phyloP scores from a whole-genome alignment of 2,329 filamentous ascomycete genomes.

The Rhinocladiella mackenziei region DNA sequence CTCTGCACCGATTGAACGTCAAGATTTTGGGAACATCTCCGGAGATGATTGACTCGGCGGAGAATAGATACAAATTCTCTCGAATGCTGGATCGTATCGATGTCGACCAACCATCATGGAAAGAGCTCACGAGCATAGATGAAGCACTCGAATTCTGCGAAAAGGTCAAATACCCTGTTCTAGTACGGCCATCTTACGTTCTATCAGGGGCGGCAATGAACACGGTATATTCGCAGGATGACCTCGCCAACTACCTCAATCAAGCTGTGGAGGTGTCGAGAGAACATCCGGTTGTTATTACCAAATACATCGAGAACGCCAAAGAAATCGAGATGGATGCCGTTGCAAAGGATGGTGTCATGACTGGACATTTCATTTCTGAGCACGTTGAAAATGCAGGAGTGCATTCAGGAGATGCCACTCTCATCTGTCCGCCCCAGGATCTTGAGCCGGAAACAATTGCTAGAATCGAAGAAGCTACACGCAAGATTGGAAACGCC shows the following conservation, averaged over 20 bases:
- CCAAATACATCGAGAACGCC: constrained; percentile 98
- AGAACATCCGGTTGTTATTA: constrained; percentile 96
- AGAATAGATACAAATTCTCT: constrained; percentile 98
- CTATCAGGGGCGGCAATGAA: constrained; percentile 98
- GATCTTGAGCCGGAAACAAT: constrained; percentile 88
- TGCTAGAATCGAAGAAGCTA: constrained; percentile 86
- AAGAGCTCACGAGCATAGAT: constrained; percentile 90
- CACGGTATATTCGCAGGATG: constrained; percentile 94
- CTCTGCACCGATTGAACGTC: constrained; percentile 80
- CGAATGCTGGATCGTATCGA: constrained; percentile 93
- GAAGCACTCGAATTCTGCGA: constrained; percentile 85
- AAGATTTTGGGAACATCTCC: constrained; percentile 93
- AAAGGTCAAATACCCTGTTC: constrained; percentile 84
- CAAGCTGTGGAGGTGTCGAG: constrained; percentile 91
- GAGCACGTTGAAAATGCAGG: constrained; percentile 98
- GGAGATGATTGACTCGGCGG: constrained; percentile 97
- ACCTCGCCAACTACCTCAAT: constrained; percentile 79
- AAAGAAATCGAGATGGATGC: constrained; percentile 99
- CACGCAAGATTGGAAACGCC: constrained; percentile 87
- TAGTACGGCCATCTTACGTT: constrained; percentile 94
- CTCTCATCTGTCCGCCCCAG: constrained; percentile 88
- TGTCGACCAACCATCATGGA: constrained; percentile 97
- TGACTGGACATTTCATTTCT: constrained; percentile 94
- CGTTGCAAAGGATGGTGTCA: constrained; percentile 80
- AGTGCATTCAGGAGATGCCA: constrained; percentile 97